Evolutionary conservation across 164 flowering plant genomes (phyloP).

Genomic region (Cinnamomum micranthum): DNA sequence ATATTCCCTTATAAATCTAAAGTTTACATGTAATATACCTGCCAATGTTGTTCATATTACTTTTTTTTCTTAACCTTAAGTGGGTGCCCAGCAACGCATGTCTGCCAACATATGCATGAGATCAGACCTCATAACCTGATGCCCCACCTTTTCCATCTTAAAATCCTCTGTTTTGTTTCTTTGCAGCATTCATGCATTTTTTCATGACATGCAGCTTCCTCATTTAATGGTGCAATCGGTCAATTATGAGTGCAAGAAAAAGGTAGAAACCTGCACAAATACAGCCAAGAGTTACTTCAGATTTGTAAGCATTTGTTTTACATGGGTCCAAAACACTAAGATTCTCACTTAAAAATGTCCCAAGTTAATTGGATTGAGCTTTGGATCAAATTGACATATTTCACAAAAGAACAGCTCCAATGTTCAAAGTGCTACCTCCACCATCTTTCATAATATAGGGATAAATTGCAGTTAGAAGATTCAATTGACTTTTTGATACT

Average conservation of each 20-base stretch:
- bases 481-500: too few species aligned
- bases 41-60: too few species aligned
- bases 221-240: conserved; percentile 67
- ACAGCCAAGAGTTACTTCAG: neutral
- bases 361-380: neutral
- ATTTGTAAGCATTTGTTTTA: neutral
- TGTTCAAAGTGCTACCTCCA: too few species aligned
- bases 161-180: conserved; percentile 39
- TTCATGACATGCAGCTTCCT: conserved; percentile 67
- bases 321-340: neutral
- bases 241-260: conserved; percentile 65
- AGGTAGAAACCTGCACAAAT: conserved; percentile 48
- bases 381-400: neutral
- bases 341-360: neutral
- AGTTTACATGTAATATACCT: too few species aligned
- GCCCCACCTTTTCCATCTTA: conserved; percentile 40
- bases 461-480: too few species aligned
- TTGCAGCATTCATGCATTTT: conserved; percentile 54
- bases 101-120: too few species aligned
- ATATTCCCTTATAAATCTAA: too few species aligned
- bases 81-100: too few species aligned
- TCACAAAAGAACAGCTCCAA: neutral
- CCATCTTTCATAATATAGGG: too few species aligned
- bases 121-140: too few species aligned
- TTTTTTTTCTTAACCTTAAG: too few species aligned